phyloP scores from a whole-genome alignment of 371 early-diverging fungal species.

The Fennellomyces sp. region DNA sequence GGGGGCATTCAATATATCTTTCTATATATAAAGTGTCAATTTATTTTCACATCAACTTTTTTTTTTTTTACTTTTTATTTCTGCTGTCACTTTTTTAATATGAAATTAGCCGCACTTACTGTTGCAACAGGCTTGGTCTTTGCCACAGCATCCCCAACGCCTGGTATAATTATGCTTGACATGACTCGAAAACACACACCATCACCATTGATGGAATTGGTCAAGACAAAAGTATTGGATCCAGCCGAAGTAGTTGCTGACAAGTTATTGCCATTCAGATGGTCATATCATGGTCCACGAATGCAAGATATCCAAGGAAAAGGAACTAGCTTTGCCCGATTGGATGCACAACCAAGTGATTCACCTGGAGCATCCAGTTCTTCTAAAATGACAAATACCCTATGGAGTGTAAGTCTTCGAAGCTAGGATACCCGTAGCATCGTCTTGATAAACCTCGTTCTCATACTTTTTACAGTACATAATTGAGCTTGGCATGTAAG shows the following conservation, averaged over 20 bases:
- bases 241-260: background rate
- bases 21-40: background rate
- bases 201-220: background rate
- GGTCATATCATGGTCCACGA: background rate
- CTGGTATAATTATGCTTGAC: background rate
- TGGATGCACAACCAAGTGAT: background rate
- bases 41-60: background rate
- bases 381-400: background rate
- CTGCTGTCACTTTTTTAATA: background rate
- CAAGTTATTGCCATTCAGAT: background rate
- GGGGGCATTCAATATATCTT: too few species aligned
- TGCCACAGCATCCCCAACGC: background rate
- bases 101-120: background rate
- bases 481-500: conserved; percentile 18
- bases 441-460: too few species aligned
- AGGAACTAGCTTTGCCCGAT: background rate
- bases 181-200: conserved; percentile 5
- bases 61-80: background rate
- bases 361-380: background rate
- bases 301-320: background rate
- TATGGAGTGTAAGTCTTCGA: conserved; percentile 15
- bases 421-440: background rate
- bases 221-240: background rate
- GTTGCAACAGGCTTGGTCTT: background rate
- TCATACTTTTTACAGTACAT: conserved; percentile 11